Evolutionary conservation across 139 green algal genomes (phyloP), one percentile per base, ranked within the genome.

Genomic region (Trebouxia sp.): DNA sequence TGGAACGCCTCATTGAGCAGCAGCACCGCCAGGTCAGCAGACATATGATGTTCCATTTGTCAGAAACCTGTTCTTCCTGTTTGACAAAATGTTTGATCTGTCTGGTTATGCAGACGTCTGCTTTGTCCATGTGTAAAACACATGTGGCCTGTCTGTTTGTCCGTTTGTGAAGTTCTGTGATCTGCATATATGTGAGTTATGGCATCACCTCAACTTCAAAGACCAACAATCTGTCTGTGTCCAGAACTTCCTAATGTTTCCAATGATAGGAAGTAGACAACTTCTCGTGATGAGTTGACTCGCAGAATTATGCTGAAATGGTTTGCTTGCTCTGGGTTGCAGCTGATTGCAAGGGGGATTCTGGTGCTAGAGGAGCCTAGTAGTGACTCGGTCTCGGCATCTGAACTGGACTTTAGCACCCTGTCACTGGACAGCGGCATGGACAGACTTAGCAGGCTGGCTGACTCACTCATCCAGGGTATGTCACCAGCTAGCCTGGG

Each of bases 401-500:
- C 69, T 41, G 69, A 77, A 24, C 41, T 77, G 69, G 42, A 51
- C 26, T 53, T 77, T 11, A 51, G 69, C 24, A 53, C 38, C 14
- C 26, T 77, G 41, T 77, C 69, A 8, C 38, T 77, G 41, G 69
- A 77, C 69, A 77, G 69, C n/a, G 43, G 69, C 69, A 51, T 77
- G 69, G 69, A 72, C 62, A 72, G 62, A 72, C 62, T 72, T 17
- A 72, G 32, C 35, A 35, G 62, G 9, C 62, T 72, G 15, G 62
- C 62, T 43, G 62, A 72, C 62, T 45, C 62, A 28, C 62, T 72
- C 14, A 35, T 72, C 28, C 32, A 72, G 62, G 62, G 62, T 35
- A 22, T 45, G 32, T 45, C 32, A 28, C 62, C 62, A 30, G 32
- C 5, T 35, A 30, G 32, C 35, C 24, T 30, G 3, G 5, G n/a